phyloP scores from a whole-genome alignment of 495 filamentous ascomycete genomes.

The Aspergillus conjunctus region DNA sequence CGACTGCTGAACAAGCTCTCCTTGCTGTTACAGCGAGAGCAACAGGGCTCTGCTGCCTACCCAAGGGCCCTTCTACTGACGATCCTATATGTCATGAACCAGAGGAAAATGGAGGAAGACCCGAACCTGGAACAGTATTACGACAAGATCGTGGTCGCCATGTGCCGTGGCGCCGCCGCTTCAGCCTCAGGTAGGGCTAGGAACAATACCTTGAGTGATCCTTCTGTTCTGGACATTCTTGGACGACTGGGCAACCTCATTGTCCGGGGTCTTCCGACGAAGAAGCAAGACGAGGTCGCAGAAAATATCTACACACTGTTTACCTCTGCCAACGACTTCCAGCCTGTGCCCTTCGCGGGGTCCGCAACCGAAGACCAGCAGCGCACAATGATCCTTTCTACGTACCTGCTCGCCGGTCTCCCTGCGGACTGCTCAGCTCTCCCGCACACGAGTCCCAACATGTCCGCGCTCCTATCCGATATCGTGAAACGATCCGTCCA shows the following conservation, averaged over 20 bases:
- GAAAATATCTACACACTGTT: conserved; percentile 62
- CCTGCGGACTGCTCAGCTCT: conserved; percentile 40
- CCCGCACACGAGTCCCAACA: conserved; percentile 38
- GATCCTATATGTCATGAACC: conserved; percentile 64
- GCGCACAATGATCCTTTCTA: conserved; percentile 61
- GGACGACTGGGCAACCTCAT: conserved; percentile 67
- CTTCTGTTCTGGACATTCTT: conserved; percentile 59
- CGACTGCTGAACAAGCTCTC: conserved; percentile 68
- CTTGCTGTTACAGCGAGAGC: conserved; percentile 56
- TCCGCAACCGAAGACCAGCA: conserved; percentile 38
- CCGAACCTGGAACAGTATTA: conserved; percentile 59
- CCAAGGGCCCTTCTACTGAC: conserved; percentile 63
- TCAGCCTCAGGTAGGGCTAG: conserved; percentile 42
- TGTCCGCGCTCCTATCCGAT: conserved; percentile 43
- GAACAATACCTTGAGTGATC: conserved; percentile 53
- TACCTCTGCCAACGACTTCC: conserved; percentile 34
- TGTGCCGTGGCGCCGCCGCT: conserved; percentile 49
- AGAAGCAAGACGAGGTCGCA: conserved; percentile 58
- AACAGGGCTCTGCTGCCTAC: conserved; percentile 53
- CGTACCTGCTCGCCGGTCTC: conserved; percentile 62
- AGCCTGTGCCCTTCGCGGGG: conserved; percentile 44
- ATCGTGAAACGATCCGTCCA: conserved; percentile 41
- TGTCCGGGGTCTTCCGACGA: conserved; percentile 52
- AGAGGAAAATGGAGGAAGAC: conserved; percentile 51
- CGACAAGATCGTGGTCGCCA: conserved; percentile 58